Evolutionary conservation across 1,139 yeast genomes (phyloP).

Genomic region (Yamadazyma pseudoaaseri): DNA sequence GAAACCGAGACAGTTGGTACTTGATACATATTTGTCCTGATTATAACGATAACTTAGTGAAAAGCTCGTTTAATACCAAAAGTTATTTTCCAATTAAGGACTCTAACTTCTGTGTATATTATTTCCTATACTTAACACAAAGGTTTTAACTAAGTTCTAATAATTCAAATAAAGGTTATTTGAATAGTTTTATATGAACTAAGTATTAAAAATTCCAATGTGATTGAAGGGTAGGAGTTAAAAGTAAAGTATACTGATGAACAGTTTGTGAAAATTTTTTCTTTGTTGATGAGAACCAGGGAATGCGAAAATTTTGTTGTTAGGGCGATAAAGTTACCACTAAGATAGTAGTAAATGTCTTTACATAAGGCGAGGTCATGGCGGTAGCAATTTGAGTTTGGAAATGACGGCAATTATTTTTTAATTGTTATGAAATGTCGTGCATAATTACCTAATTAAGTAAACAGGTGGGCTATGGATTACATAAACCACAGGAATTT

Average conservation of each 20-base stretch:
- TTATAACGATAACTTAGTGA: slow-evolving; percentile 38
- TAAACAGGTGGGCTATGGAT: too few species aligned
- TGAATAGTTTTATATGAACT: not conserved
- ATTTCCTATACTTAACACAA: not conserved
- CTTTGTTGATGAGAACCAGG: not conserved
- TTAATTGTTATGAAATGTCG: too few species aligned
- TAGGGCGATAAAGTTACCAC: too few species aligned
- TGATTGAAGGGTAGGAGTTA: not conserved
- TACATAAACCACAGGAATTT: too few species aligned
- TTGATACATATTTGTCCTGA: slow-evolving; percentile 5
- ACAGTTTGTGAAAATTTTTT: not conserved
- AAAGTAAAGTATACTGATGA: slow-evolving; percentile 1
- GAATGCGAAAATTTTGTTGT: too few species aligned
- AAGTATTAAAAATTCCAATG: not conserved
- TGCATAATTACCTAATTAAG: too few species aligned
- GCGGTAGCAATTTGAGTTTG: too few species aligned
- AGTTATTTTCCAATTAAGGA: slow-evolving; percentile 5
- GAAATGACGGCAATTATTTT: too few species aligned
- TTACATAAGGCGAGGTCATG: too few species aligned
- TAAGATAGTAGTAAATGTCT: too few species aligned
- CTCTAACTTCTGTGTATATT: slow-evolving; percentile 2
- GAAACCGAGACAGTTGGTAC: not conserved
- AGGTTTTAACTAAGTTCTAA: not conserved
- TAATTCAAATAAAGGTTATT: not conserved
- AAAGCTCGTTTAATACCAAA: slow-evolving; percentile 28